Evolutionary conservation across 2,329 filamentous ascomycete species (phyloP).

Genomic region (Sporothrix mexicana): DNA sequence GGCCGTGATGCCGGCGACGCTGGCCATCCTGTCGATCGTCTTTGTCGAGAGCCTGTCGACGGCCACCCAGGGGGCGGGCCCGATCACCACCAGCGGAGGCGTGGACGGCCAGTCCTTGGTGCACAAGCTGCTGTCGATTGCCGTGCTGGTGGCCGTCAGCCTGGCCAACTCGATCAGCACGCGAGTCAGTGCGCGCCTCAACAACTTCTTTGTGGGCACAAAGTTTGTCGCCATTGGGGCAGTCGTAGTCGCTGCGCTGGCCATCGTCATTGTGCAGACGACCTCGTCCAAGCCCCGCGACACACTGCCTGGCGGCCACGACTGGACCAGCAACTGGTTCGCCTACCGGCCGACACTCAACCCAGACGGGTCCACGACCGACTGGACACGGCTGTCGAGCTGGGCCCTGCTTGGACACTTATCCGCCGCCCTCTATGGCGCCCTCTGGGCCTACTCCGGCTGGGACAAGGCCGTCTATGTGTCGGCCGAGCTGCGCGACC

Average conservation of each 20-base stretch:
- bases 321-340: slow-evolving; percentile 65
- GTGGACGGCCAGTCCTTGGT: slow-evolving; percentile 40
- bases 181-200: slow-evolving; percentile 59
- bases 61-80: background rate
- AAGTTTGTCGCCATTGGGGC: slow-evolving; percentile 59
- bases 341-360: slow-evolving; percentile 54
- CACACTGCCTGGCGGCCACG: slow-evolving; percentile 51
- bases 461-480: slow-evolving; percentile 67
- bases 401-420: slow-evolving; percentile 67
- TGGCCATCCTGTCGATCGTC: slow-evolving; percentile 68
- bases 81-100: slow-evolving; percentile 33
- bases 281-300: slow-evolving; percentile 42
- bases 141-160: slow-evolving; percentile 54
- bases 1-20: slow-evolving; percentile 67
- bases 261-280: slow-evolving; percentile 52
- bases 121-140: slow-evolving; percentile 59
- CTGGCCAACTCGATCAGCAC: slow-evolving; percentile 63
- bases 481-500: slow-evolving; percentile 58
- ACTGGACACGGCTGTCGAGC: slow-evolving; percentile 55
- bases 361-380: slow-evolving; percentile 56
- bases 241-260: slow-evolving; percentile 56
- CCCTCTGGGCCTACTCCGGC: slow-evolving; percentile 68
- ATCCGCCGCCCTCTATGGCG: slow-evolving; percentile 65
- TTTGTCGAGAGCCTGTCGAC: slow-evolving; percentile 62
- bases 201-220: slow-evolving; percentile 60